A percentile compares a stretch with the other conserved stretches of the same genome.
phyloP scores from a whole-genome alignment of 2,329 filamentous ascomycete genomes.

The Nothophoma quercina region DNA sequence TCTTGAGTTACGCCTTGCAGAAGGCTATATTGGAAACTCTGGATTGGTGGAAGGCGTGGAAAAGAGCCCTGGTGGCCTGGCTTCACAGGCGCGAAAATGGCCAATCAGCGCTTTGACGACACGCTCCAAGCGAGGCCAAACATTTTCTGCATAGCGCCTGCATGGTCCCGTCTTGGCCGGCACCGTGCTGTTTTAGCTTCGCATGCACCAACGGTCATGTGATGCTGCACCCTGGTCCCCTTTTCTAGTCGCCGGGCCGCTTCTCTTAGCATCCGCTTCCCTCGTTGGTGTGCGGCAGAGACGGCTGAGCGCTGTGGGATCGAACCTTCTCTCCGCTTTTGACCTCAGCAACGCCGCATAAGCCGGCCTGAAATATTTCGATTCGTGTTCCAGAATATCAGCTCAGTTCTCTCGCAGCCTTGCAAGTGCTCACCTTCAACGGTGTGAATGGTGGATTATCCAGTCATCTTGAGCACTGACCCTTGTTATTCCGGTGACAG shows the following conservation, averaged over 20 bases:
- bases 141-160: slow-evolving; percentile 28
- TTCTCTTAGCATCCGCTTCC: slow-evolving; percentile 27
- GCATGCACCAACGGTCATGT: slow-evolving; percentile 34
- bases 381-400: neutral
- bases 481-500: slow-evolving; percentile 39
- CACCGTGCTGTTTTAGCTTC: slow-evolving; percentile 16
- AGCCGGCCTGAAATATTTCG: neutral
- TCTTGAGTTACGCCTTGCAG: slow-evolving; percentile 5
- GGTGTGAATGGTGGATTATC: neutral
- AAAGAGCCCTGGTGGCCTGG: slow-evolving; percentile 20
- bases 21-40: neutral
- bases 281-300: slow-evolving; percentile 19
- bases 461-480: slow-evolving; percentile 27
- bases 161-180: slow-evolving; percentile 25
- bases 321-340: slow-evolving; percentile 8
- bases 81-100: slow-evolving; percentile 25
- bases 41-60: slow-evolving; percentile 30
- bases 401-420: neutral
- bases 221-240: slow-evolving; percentile 27
- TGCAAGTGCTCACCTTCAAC: neutral
- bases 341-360: slow-evolving; percentile 1
- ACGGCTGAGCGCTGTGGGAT: slow-evolving; percentile 17
- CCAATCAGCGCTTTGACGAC: slow-evolving; percentile 35
- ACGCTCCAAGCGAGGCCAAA: slow-evolving; percentile 27
- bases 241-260: slow-evolving; percentile 30